Base-by-base conservation (phyloP, 352 stramenopile species). In the Phytophthora pistaciae region DNA sequence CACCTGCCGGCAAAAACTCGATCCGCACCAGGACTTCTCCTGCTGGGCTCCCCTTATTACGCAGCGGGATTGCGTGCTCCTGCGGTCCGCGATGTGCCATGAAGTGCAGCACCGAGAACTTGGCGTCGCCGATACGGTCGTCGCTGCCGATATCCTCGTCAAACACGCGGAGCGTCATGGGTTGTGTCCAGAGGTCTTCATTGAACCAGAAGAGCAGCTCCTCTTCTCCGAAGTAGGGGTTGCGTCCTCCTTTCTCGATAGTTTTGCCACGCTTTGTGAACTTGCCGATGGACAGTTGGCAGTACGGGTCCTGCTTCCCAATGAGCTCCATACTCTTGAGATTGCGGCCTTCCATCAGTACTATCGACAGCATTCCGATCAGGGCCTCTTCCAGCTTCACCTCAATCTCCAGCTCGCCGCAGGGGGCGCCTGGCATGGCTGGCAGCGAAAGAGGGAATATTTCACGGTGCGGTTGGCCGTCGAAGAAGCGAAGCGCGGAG, bases 191-290 rank as follows among this genome's bases (percentile, higher is more conserved):
- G 16, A 94, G 77, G n/a, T 96, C 86, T n/a, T 91, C 82, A 7
- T 91, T 91, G 66, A 98, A 88, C 91, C 92, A 98, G 49, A 98
- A 93, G 5, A 96, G 79, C 16, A 98, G 56, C 52, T 98, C 84
- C 68, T 98, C 95, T 60, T 97, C 92, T 6, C 83, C 79, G 77
- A 98, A 98, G 49, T 97, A 97, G 3, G 94, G 95, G 18, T 97
- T 92, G 1, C 82, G 90, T 5, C 95, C 94, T 1, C 94, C 88
- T 66, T 91, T 92, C 16, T 84, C 66, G 23, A 92, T 54, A 0
- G 87, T 94, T 67, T 91, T 95, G 65, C 87, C 76, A 3, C 86
- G 85, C n/a, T 96, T 91, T 3, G 72, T 83, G 52, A 89, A 91
- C 11, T 80, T 60, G 5, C 83, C 88, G 25, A 98, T 81, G 14